A percentile compares a stretch with the other conserved stretches of the same genome.
Evolutionary conservation across 2,329 filamentous ascomycete species (phyloP).

Genomic region (Ceratocystis harringtonii): DNA sequence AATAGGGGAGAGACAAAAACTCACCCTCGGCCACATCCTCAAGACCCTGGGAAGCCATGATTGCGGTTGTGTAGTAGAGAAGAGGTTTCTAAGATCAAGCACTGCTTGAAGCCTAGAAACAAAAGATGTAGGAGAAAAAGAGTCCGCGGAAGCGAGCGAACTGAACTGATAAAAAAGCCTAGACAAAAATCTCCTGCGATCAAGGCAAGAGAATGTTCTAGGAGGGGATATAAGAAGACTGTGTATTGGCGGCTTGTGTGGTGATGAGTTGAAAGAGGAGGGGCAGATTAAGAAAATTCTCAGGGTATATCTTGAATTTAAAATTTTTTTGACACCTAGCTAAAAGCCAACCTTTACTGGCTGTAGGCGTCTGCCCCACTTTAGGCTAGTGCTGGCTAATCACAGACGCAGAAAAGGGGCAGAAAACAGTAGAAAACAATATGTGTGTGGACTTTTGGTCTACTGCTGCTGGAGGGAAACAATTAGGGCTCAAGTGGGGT

Average conservation of each 20-base stretch:
- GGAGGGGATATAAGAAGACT: conserved; percentile 22
- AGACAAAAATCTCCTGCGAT: conserved; percentile 36
- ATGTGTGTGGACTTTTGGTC: conserved; percentile 17
- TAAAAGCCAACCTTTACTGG: neutral
- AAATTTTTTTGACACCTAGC: conserved; percentile 4
- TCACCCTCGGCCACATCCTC: conserved; percentile 93
- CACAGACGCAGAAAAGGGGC: neutral
- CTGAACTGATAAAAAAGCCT: conserved; percentile 21
- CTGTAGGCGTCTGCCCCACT: conserved; percentile 10
- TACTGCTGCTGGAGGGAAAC: neutral
- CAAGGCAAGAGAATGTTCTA: conserved; percentile 31
- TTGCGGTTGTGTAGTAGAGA: conserved; percentile 46
- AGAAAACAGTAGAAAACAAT: neutral
- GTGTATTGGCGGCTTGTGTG: conserved; percentile 4
- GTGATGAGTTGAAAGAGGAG: conserved; percentile 6
- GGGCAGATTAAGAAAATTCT: conserved; percentile 13
- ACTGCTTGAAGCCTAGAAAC: conserved; percentile 57
- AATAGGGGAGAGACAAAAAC: conserved; percentile 23
- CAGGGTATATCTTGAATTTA: conserved; percentile 7
- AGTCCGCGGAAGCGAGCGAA: conserved; percentile 19
- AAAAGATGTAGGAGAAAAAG: conserved; percentile 25
- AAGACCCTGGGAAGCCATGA: conserved; percentile 98
- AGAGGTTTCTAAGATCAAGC: conserved; percentile 57
- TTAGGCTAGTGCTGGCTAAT: conserved; percentile 12
- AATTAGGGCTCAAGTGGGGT: conserved; percentile 18